Evolutionary conservation across 108 stramenopile genomes (phyloP), one percentile per base, ranked within the genome.

Genomic region (Skeletonema potamos): DNA sequence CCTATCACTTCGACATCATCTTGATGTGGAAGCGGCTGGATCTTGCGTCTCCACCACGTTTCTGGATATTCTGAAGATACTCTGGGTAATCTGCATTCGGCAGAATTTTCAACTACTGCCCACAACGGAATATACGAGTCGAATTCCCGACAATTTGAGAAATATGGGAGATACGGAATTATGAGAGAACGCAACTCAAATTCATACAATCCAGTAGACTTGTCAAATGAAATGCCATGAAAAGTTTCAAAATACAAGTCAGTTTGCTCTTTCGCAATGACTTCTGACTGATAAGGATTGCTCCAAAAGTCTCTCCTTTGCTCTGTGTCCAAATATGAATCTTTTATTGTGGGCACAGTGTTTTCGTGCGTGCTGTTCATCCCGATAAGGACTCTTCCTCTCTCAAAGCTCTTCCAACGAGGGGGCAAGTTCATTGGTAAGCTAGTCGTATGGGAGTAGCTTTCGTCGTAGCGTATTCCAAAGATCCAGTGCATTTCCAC

Each of bases 351-450:
- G 10, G 69, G 70, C 10, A 70, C 32, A 13, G 33, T 27, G 32
- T 77, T 73, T 46, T 74, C 59, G 12, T 58, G 54, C 17, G 86
- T 84, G 7, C 62, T 79, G 41, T 93, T 91, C 77, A 89, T 86
- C 15, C 70, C 64, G 3, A 91, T 44, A 5, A 95, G 78, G 28
- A 92, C 87, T 22, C 94, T 82, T 12, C 94, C 94, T 63, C 85
- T 70, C 54, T 85, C 85, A 29, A 85, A 88, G 13, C 55, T 84
- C 18, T 72, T 71, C 71, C 87, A 93, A 17, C 91, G 83, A 8
- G 91, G 91, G 3, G 94, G 94, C 58, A 95, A 58, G 68, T 95
- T 95, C 66, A 92, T 71, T 18, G 94, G 92, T 22, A 67, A 73
- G 24, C 76, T 72, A 30, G 88, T 44, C 9, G 15, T 33, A 9